Percentiles rank a stretch among this genome's conserved stretches.
phyloP scores from a whole-genome alignment of 2,329 filamentous ascomycete genomes.

The Chaetomium strumarium region DNA sequence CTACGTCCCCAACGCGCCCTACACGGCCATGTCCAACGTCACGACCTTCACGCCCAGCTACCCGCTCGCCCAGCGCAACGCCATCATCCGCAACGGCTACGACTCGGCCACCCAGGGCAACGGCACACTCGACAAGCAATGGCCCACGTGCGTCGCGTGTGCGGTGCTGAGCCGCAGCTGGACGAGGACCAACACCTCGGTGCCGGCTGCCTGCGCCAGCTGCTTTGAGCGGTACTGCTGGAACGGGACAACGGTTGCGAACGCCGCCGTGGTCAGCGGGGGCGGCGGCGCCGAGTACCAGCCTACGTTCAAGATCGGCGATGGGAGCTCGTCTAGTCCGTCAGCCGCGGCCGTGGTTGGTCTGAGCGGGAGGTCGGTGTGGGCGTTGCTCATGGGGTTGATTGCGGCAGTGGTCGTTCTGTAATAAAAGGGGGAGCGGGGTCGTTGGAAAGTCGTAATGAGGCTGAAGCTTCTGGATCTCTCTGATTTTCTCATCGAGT shows the following conservation, averaged over 20 bases:
- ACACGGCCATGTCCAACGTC: slow-evolving; percentile 68
- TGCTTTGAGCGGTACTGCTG: slow-evolving; percentile 89
- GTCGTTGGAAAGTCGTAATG: background rate
- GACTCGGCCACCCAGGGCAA: slow-evolving; percentile 80
- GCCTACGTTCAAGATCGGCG: slow-evolving; percentile 29
- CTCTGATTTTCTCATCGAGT: too few relatives aligned
- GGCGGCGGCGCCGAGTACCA: slow-evolving; percentile 26
- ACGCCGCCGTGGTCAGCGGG: slow-evolving; percentile 10
- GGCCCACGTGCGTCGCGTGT: slow-evolving; percentile 82
- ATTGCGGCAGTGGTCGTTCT: slow-evolving; percentile 6
- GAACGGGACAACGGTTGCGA: slow-evolving; percentile 60
- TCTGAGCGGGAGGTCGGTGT: background rate
- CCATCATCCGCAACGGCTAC: slow-evolving; percentile 81
- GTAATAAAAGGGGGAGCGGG: background rate
- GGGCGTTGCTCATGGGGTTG: slow-evolving; percentile 10
- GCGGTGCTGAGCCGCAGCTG: slow-evolving; percentile 76
- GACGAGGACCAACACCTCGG: slow-evolving; percentile 58
- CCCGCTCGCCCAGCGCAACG: slow-evolving; percentile 60
- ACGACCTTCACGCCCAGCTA: slow-evolving; percentile 69
- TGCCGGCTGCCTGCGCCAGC: slow-evolving; percentile 64
- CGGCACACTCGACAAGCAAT: slow-evolving; percentile 63
- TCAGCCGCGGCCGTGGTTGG: slow-evolving; percentile 2
- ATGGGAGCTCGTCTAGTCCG: slow-evolving; percentile 16
- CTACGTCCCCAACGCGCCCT: slow-evolving; percentile 84
- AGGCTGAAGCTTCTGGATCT: background rate